Percentiles rank a stretch among this genome's conserved stretches.
Conservation (phyloP, 2,329 filamentous ascomycete genomes). For the Diplodia sapinea region DNA sequence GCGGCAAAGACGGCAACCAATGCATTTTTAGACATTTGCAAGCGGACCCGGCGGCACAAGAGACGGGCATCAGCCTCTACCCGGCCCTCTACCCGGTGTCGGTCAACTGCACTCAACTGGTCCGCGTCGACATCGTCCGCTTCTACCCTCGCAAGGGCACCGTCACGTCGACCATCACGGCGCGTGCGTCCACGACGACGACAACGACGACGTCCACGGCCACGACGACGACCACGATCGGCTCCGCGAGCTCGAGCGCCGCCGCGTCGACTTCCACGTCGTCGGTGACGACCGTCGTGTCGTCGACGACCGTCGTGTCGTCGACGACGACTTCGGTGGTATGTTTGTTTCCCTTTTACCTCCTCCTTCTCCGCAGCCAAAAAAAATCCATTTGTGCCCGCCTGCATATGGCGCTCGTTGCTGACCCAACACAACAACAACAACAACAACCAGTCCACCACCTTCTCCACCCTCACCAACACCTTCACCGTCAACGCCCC, state of each 20-base stretch:
- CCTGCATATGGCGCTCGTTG: too few species aligned
- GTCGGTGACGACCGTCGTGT: not conserved
- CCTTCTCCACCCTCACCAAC: constrained; percentile 13
- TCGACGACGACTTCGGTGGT: not conserved
- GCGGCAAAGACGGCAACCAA: not conserved
- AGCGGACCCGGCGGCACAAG: not conserved
- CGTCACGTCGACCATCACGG: constrained; percentile 1
- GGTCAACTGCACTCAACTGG: not conserved
- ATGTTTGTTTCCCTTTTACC: not conserved
- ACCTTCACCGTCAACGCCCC: constrained; percentile 6
- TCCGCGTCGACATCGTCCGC: not conserved
- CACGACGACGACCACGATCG: not conserved
- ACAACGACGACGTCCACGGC: not conserved
- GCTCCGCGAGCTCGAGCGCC: not conserved
- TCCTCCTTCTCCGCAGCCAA: too few species aligned
- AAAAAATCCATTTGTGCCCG: too few species aligned
- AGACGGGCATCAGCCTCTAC: not conserved
- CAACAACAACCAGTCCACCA: not conserved
- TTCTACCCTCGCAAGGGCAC: not conserved
- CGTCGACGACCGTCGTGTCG: not conserved
- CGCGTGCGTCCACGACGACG: not conserved
- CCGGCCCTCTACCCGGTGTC: not conserved
- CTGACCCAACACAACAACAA: not conserved
- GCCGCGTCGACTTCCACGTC: not conserved
- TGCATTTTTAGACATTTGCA: not conserved